Evolutionary conservation across 2,329 filamentous ascomycete species (phyloP).

Genomic region (Pseudohalonectria lignicola): DNA sequence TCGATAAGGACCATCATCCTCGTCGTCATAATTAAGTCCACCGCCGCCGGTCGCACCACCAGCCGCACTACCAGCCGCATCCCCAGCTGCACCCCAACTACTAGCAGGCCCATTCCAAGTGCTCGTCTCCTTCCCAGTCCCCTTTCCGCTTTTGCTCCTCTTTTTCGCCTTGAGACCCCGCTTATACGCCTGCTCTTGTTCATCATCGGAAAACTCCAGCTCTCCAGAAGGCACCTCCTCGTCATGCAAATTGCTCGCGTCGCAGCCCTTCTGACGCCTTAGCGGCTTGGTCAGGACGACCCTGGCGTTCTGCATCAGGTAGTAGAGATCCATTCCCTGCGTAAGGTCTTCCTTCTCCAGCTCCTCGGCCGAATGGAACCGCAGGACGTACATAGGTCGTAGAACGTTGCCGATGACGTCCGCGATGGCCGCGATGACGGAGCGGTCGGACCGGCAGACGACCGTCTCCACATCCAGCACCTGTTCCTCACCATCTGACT

Average conservation of each 20-base stretch:
- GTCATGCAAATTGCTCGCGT: conserved; percentile 90
- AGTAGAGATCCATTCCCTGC: conserved; percentile 65
- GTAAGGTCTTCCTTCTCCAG: conserved; percentile 56
- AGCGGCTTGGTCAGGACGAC: conserved; percentile 83
- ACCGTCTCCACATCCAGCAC: conserved; percentile 79
- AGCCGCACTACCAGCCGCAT: neutral
- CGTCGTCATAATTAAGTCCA: conserved; percentile 31
- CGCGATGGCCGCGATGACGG: conserved; percentile 68
- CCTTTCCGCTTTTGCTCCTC: conserved; percentile 29
- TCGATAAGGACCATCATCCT: conserved; percentile 61
- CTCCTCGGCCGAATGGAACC: conserved; percentile 52
- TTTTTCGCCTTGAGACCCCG: conserved; percentile 56
- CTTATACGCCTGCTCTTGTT: conserved; percentile 80
- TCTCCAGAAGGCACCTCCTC: conserved; percentile 83
- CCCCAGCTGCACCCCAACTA: conserved; percentile 12
- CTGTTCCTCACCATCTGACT: conserved; percentile 67
- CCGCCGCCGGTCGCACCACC: neutral
- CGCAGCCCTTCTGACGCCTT: conserved; percentile 68
- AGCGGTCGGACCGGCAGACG: conserved; percentile 65
- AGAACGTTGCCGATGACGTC: conserved; percentile 81
- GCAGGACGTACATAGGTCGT: conserved; percentile 75
- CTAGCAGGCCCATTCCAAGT: conserved; percentile 10
- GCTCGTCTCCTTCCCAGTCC: conserved; percentile 29
- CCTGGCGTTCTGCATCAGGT: conserved; percentile 65
- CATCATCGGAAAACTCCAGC: conserved; percentile 92